Conservation (phyloP, 805 yeast genomes). For the Monosporozyma aerobia region DNA sequence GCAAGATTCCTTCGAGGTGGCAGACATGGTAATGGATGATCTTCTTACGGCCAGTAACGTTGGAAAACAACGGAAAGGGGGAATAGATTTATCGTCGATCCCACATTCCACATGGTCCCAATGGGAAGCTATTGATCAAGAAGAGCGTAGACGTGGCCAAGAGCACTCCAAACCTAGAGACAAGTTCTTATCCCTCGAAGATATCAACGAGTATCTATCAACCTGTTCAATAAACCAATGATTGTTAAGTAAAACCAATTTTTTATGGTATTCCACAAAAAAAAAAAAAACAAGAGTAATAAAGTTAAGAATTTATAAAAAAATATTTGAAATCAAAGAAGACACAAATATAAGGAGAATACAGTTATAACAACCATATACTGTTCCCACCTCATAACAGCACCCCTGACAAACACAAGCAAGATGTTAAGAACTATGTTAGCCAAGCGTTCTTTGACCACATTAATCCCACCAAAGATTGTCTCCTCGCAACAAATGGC, state of each 20-base stretch:
- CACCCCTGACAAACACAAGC: not conserved
- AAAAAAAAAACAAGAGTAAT: not conserved
- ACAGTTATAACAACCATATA: no score
- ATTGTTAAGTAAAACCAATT: not conserved
- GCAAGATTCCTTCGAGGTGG: conserved; percentile 72
- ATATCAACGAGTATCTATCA: not conserved
- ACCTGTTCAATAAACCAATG: conserved; percentile 1
- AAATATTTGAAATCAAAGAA: no score
- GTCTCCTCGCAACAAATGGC: conserved; percentile 95
- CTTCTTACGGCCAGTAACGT: conserved; percentile 19
- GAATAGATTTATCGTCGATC: conserved; percentile 6
- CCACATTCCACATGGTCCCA: conserved; percentile 26
- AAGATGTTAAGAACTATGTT: conserved; percentile 36
- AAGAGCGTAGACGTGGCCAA: conserved; percentile 17
- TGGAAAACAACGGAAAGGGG: not conserved
- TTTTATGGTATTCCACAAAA: not conserved
- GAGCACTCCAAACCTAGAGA: conserved; percentile 2
- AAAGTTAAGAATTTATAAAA: not conserved
- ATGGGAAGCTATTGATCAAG: conserved; percentile 19
- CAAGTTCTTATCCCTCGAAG: conserved; percentile 3
- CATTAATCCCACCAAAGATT: conserved; percentile 97
- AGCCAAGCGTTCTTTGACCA: conserved; percentile 86
- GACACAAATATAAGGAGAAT: no score
- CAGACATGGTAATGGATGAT: conserved; percentile 55
- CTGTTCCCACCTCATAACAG: no score